Percentiles rank a stretch among this genome's conserved stretches.
These are phyloP conservation scores for Pleoardoris graminearum DNA, from an alignment of 2,329 filamentous ascomycete genomes.

Conservation along the genomic window DNA sequence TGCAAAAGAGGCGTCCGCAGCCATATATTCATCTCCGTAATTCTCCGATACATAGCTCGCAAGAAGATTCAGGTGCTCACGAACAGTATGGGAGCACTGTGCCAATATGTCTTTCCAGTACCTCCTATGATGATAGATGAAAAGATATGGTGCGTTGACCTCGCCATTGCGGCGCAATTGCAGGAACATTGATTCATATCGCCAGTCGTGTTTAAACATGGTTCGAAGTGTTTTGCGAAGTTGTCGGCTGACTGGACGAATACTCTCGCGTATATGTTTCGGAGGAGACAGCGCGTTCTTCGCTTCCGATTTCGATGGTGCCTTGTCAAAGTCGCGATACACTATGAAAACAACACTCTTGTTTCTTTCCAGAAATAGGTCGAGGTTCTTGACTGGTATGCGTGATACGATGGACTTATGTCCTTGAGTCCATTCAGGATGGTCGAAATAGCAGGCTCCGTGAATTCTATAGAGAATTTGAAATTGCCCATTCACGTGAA, in stretches of 20 bases:
- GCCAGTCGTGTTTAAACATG: slow-evolving; percentile 2
- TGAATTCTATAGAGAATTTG: slow-evolving; percentile 12
- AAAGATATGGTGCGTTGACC: slow-evolving; percentile 16
- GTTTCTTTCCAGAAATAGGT: slow-evolving; percentile 17
- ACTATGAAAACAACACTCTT: slow-evolving; percentile 19
- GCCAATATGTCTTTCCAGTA: slow-evolving; percentile 7
- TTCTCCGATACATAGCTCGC: slow-evolving; percentile 8
- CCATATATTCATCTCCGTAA: slow-evolving; percentile 13
- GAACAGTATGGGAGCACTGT: neutral
- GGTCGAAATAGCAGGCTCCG: slow-evolving; percentile 10
- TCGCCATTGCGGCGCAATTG: slow-evolving; percentile 1
- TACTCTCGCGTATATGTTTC: slow-evolving; percentile 9
- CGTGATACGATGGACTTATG: slow-evolving; percentile 8
- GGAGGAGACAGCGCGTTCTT: neutral
- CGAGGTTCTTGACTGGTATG: slow-evolving; percentile 13
- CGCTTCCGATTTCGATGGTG: neutral
- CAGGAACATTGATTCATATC: slow-evolving; percentile 7
- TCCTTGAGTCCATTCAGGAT: slow-evolving; percentile 15
- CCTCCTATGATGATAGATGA: slow-evolving; percentile 14
- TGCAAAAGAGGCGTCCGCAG: slow-evolving; percentile 7
- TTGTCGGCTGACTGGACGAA: slow-evolving; percentile 2
- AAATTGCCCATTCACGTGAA: neutral
- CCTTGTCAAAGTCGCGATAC: slow-evolving; percentile 8
- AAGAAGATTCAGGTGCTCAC: slow-evolving; percentile 10
- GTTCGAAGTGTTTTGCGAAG: slow-evolving; percentile 4